Base-by-base conservation (phyloP, 2,329 filamentous ascomycete genomes). In the Stagonosporopsis vannaccii region DNA sequence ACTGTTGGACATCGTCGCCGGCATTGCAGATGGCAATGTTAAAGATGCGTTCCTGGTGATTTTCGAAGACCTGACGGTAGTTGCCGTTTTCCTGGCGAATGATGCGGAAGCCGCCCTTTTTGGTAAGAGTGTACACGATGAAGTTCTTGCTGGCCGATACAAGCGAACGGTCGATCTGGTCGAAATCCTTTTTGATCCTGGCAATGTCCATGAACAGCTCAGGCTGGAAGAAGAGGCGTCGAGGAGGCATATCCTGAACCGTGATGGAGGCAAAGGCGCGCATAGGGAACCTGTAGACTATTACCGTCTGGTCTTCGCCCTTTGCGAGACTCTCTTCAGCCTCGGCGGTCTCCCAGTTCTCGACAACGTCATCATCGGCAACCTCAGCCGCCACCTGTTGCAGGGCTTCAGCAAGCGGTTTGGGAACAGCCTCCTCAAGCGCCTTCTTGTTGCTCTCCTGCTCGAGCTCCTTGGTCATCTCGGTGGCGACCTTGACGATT, bases 221-320 rank as follows among this genome's bases (percentile, higher is more conserved):
- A 54, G 91, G 87, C 33, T 89, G 88, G 75, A 98, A 88, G 46
- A 82, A 78, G 3, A 88, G 83, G 77, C 57, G 82, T 77, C 58
- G 82, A 77, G 62, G 85, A 80, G 73, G 86, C 81, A 78, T 77
- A 36, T 74, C 72, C 70, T 83, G 75, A 67, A 98, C 85, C 12
- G 86, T 87, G 71, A 99, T 95, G 19, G 93, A 90, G 63, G 96
- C 93, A 83, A 96, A 99, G 4, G 95, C 95, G 76, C 90, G 91
- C 89, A 99, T 92, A 15, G 95, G 95, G 75, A 99, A 97, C 76
- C 96, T 96, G 80, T 91, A 95, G 42, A 98, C 93, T 72, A 86
- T 88, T 63, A 97, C 87, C 23, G 87, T 83, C 41, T 85, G 77
- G 47, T 86, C 84, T 56, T 87, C 87, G 64, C 89, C 87, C 74